Evolutionary conservation across 2,329 filamentous ascomycete genomes (phyloP).

Genomic region (Eurotiales sp.): DNA sequence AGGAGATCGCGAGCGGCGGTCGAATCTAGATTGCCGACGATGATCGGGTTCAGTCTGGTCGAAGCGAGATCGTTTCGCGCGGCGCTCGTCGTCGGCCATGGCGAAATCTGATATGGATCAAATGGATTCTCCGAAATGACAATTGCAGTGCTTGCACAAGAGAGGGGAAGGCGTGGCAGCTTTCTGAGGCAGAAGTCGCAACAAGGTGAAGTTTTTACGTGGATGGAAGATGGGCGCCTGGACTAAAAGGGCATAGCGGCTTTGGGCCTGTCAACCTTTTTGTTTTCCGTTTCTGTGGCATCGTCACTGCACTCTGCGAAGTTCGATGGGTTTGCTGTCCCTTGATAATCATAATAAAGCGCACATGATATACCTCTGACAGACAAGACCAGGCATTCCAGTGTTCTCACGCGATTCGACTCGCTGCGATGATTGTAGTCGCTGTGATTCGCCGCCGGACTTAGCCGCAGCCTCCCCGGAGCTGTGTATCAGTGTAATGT

Average conservation of each 20-base stretch:
- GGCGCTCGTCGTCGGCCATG: conserved; percentile 77
- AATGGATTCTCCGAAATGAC: neutral
- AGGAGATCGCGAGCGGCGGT: conserved; percentile 86
- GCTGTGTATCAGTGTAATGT: conserved; percentile 5
- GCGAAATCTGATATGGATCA: neutral
- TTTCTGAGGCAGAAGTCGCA: neutral
- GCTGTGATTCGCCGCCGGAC: conserved; percentile 5
- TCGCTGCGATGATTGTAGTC: neutral
- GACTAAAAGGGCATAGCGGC: conserved; percentile 14
- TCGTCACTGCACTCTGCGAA: neutral
- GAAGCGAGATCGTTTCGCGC: conserved; percentile 84
- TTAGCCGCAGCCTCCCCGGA: conserved; percentile 9
- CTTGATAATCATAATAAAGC: too few relatives aligned
- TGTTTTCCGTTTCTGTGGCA: neutral
- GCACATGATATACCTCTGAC: neutral
- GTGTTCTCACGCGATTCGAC: neutral
- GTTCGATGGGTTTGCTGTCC: neutral
- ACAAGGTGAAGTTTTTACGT: conserved; percentile 9
- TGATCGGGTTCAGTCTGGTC: conserved; percentile 85
- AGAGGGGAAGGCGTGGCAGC: neutral
- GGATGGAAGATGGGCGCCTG: conserved; percentile 7
- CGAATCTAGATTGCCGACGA: conserved; percentile 74
- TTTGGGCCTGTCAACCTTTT: neutral
- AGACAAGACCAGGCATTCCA: neutral
- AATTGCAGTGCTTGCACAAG: neutral